Conservation (phyloP, 2,329 filamentous ascomycete genomes). For the Fusarium nodosum region DNA sequence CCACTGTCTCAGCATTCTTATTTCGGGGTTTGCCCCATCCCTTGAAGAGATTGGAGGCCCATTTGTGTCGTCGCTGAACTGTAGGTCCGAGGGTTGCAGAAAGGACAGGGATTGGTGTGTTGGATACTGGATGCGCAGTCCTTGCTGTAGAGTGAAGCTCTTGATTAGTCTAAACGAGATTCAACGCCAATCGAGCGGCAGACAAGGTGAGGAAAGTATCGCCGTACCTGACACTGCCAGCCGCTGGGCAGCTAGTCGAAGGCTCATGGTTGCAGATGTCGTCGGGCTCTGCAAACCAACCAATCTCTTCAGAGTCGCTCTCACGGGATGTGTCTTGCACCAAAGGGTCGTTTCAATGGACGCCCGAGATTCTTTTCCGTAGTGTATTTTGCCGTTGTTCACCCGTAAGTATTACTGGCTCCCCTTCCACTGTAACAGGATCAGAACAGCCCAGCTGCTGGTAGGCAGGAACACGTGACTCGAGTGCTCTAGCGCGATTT, state of each 20-base stretch:
- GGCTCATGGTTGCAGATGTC: slow-evolving; percentile 67
- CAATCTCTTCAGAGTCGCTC: slow-evolving; percentile 39
- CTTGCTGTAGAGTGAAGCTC: slow-evolving; percentile 40
- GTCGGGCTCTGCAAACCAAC: slow-evolving; percentile 41
- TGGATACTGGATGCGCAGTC: slow-evolving; percentile 39
- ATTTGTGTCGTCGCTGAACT: slow-evolving; percentile 59
- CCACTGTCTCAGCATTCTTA: slow-evolving; percentile 52
- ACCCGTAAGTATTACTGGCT: slow-evolving; percentile 30
- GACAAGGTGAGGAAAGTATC: slow-evolving; percentile 7
- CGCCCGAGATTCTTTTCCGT: slow-evolving; percentile 48
- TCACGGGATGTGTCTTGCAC: slow-evolving; percentile 36
- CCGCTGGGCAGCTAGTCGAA: slow-evolving; percentile 73
- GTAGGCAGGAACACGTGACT: slow-evolving; percentile 42
- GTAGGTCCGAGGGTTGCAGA: slow-evolving; percentile 35
- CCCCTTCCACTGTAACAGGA: background rate
- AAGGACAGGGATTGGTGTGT: slow-evolving; percentile 36
- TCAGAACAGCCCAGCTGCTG: slow-evolving; percentile 33
- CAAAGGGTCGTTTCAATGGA: slow-evolving; percentile 23
- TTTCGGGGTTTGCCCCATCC: slow-evolving; percentile 52
- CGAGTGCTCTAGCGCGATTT: slow-evolving; percentile 52
- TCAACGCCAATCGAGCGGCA: slow-evolving; percentile 37
- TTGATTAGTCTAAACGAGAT: slow-evolving; percentile 32
- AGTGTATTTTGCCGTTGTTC: slow-evolving; percentile 43
- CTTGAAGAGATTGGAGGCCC: slow-evolving; percentile 59
- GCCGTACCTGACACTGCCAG: slow-evolving; percentile 70